Evolutionary conservation across 208 protist species (phyloP), one percentile per base, ranked within the genome.

Genomic region (Hexamita inflata): DNA sequence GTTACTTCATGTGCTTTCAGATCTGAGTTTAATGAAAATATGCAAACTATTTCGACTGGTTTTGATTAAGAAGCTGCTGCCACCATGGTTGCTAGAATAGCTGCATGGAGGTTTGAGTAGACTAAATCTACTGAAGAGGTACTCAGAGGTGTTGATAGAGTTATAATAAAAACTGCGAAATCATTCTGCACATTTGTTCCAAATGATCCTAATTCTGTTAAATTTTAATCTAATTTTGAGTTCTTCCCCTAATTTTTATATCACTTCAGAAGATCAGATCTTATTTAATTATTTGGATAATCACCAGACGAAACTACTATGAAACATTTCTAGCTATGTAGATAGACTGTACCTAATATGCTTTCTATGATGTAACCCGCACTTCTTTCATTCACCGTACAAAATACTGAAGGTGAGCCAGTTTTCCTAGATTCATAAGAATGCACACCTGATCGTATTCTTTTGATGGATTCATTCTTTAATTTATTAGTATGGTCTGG

Each of bases 51-150:
- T 24, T 30, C 34, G n/a, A 11, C 64, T 15, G 64, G 38, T 15
- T 70, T 70, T 45, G 64, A 70, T n/a, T 38, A 70, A 70, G 64
- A 70, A 38, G 64, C 64, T 57, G 64, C 64, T 57, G 64, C 64
- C 15, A 19, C 9, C 42, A 38, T 70, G 9, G 11, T 70, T 28
- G 9, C 64, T 45, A 70, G 38, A 38, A 40, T 70, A 9, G 38
- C 64, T 42, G n/a, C 15, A 15, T 70, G 7, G 30, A 70, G 42
- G 30, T n/a, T 49, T 11, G 42, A 9, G 32, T 34, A n/a, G 34
- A 45, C 34, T 28, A 24, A 9, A 4, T 30, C 32, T 13, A 49
- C 40, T 49, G 64, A 49, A 11, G 64, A 70, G 38, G 64, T n/a
- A 24, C 9, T 70, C 11, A 7, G 64, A 11, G 7, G 4, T 49